These are phyloP conservation scores for Phytophthora capsici DNA, from an alignment of 352 stramenopile species.

Conservation along the genomic window DNA sequence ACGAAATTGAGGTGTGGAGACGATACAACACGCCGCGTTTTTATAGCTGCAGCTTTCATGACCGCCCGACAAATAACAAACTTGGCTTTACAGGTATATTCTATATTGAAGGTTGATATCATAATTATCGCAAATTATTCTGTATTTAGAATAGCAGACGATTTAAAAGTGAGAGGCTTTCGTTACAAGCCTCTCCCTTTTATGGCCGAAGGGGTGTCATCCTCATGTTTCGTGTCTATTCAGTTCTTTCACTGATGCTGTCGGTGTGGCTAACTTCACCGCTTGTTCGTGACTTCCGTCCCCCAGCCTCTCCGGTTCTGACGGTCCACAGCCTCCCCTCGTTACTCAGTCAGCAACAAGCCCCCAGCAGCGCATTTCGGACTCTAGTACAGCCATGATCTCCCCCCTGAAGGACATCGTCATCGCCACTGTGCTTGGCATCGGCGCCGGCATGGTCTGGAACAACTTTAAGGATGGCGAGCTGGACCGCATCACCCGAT, in stretches of 20 bases:
- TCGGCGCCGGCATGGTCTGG: constrained; percentile 60
- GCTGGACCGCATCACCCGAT: constrained; percentile 76
- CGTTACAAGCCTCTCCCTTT: constrained; percentile 1
- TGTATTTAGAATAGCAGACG: neutral
- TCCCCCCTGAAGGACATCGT: constrained; percentile 86
- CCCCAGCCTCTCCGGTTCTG: constrained; percentile 20
- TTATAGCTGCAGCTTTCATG: constrained; percentile 20
- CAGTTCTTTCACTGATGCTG: neutral
- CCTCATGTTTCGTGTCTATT: constrained; percentile 40
- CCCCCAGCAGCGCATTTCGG: constrained; percentile 24
- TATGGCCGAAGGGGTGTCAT: constrained; percentile 23
- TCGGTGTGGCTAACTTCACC: neutral
- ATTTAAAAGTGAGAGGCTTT: neutral
- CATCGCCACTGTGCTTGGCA: constrained; percentile 72
- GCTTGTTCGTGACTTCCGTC: constrained; percentile 14
- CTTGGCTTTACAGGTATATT: neutral
- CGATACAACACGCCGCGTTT: constrained; percentile 26
- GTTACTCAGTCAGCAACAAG: constrained; percentile 37
- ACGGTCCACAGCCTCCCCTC: constrained; percentile 25
- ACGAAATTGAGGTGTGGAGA: neutral
- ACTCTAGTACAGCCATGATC: constrained; percentile 50
- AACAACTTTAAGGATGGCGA: constrained; percentile 73
- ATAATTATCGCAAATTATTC: no score
- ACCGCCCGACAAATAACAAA: neutral
- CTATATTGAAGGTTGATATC: neutral